phyloP scores from a whole-genome alignment of 1,139 yeast genomes.

The Meyerozyma guilliermondii region DNA sequence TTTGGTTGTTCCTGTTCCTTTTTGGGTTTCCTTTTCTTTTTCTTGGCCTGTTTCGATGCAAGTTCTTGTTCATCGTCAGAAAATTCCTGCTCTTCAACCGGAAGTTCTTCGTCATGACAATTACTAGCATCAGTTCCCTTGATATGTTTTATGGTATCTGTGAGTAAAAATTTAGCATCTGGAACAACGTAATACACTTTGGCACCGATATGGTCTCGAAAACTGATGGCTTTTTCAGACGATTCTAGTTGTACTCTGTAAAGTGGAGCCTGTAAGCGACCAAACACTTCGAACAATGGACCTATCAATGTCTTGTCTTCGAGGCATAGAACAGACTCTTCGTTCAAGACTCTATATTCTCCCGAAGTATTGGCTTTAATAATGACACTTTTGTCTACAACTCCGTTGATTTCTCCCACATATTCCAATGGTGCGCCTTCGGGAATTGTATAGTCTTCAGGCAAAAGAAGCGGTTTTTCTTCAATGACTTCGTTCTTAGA shows the following conservation, averaged over 20 bases:
- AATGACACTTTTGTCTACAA: conserved; percentile 70
- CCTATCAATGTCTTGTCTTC: conserved; percentile 76
- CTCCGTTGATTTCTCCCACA: conserved; percentile 65
- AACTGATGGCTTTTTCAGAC: conserved; percentile 43
- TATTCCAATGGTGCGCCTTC: conserved; percentile 61
- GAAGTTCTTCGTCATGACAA: conserved; percentile 89
- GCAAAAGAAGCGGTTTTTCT: conserved; percentile 64
- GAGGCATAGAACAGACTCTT: conserved; percentile 75
- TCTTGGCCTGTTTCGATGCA: conserved; percentile 53
- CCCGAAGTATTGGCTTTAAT: conserved; percentile 77
- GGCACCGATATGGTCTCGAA: conserved; percentile 47
- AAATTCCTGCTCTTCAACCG: conserved; percentile 89
- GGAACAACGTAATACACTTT: conserved; percentile 76
- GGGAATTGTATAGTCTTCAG: conserved; percentile 58
- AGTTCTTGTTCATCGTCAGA: conserved; percentile 87
- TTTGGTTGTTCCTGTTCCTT: conserved; percentile 19
- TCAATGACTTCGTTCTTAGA: conserved; percentile 75
- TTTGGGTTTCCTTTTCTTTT: conserved; percentile 46
- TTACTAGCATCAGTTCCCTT: conserved; percentile 96
- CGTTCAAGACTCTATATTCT: conserved; percentile 77
- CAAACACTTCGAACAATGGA: conserved; percentile 82
- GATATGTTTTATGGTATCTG: conserved; percentile 60
- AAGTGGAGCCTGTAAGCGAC: conserved; percentile 79
- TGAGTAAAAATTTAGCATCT: conserved; percentile 71
- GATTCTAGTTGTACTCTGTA: conserved; percentile 68